A percentile compares a stretch with the other conserved stretches of the same genome.
Evolutionary conservation across 2,329 filamentous ascomycete genomes (phyloP).

Genomic region (Teratosphaeria zuluensis): DNA sequence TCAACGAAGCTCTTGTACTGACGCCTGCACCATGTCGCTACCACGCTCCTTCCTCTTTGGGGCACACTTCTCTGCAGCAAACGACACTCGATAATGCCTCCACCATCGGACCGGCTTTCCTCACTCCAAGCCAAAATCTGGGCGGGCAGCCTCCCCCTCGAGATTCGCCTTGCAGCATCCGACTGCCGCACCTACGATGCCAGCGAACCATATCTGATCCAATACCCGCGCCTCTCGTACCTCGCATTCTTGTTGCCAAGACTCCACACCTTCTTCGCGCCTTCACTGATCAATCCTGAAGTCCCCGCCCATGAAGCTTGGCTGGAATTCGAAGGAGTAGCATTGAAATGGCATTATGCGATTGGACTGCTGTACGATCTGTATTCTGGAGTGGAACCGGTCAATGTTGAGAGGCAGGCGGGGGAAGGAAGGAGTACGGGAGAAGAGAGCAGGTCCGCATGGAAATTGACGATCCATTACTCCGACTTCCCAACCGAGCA

Average conservation of each 20-base stretch:
- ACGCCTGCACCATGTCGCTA: not conserved
- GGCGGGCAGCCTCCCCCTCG: constrained; percentile 50
- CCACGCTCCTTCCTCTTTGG: not conserved
- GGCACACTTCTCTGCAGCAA: not conserved
- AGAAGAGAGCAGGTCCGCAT: constrained; percentile 38
- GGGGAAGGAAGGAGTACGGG: constrained; percentile 1
- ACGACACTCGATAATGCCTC: constrained; percentile 15
- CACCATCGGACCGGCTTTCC: constrained; percentile 19
- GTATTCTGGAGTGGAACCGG: constrained; percentile 49
- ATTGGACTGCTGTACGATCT: constrained; percentile 60
- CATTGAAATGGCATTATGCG: constrained; percentile 64
- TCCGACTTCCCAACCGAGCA: constrained; percentile 49
- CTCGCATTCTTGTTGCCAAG: constrained; percentile 55
- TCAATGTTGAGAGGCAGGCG: constrained; percentile 9
- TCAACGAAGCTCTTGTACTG: not conserved
- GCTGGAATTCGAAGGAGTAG: constrained; percentile 59
- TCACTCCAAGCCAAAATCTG: constrained; percentile 44
- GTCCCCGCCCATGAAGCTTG: constrained; percentile 45
- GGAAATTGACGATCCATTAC: constrained; percentile 55
- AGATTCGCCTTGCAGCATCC: constrained; percentile 48
- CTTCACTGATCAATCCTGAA: constrained; percentile 48
- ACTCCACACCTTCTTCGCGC: constrained; percentile 53
- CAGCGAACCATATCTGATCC: constrained; percentile 52
- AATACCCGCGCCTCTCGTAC: constrained; percentile 57
- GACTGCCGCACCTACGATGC: constrained; percentile 53